Evolutionary conservation across 441 rosid species (phyloP), one percentile per base, ranked within the genome.

Genomic region (Viola pubescens): DNA sequence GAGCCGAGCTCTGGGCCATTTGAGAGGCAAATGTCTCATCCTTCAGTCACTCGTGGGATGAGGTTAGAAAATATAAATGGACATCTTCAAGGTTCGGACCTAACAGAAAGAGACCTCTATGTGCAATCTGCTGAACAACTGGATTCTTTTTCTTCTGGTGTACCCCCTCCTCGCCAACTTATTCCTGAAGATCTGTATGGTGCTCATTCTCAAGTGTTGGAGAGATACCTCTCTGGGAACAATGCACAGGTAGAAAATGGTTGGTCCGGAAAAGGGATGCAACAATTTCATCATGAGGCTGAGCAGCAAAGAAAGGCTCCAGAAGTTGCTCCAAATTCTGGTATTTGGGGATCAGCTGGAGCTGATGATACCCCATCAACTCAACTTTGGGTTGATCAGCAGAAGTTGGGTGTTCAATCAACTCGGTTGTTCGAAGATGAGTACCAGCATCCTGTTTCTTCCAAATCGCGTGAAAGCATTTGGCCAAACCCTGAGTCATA

Each of bases 331-430:
- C 64, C 60, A 62, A 64, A 74, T 50, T 58, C 76, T 37, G 60
- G 63, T 19, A 11, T 51, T 11, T 79, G 77, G 81, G 40, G 61
- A 60, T 68, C 84, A 6, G 75, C 66, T 58, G 70, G 68, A 47
- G 39, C 48, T 12, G 60, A 74, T 70, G 73, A 70, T 43, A 75
- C 63, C 43, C 70, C 76, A 52, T 71, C 81, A 7, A 76, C 65
- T 45, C 69, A 49, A 74, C 66, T 72, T 52, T 64, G 77, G 48
- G 65, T 77, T 77, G 77, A 80, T 40, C 72, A 75, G 42, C 78
- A 68, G 59, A 77, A 73, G 26, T 64, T 64, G 11, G 70, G 68
- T 37, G 65, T 49, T 58, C 77, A 68, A 37, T 54, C 73, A 45
- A 58, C 52, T 13, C 64, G 61, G 48, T 65, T 75, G 6, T 40